Evolutionary conservation across 371 early-diverging fungal genomes (phyloP).

Genomic region (Actinomortierella wolfii): DNA sequence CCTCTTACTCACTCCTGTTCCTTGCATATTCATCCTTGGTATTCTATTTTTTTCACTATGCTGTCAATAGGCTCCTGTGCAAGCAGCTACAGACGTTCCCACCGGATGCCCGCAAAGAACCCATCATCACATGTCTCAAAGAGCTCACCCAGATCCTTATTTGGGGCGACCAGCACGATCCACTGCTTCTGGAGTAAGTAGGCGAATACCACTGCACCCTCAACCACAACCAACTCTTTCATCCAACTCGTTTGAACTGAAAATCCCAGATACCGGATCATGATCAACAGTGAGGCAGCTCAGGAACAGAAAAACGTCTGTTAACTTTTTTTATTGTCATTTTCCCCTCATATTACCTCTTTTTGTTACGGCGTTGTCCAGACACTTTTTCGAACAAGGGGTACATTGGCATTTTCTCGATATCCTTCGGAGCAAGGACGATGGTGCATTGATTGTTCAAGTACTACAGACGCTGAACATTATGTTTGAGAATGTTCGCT

Average conservation of each 20-base stretch:
- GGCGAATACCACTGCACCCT: background rate
- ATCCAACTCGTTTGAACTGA: background rate
- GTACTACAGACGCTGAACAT: slow-evolving; percentile 65
- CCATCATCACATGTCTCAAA: slow-evolving; percentile 36
- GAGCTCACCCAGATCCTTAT: slow-evolving; percentile 60
- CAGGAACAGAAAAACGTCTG: slow-evolving; percentile 4
- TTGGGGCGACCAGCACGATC: slow-evolving; percentile 60
- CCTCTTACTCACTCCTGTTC: background rate
- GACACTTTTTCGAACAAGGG: slow-evolving; percentile 45
- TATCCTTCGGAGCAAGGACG: slow-evolving; percentile 27
- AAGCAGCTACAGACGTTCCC: slow-evolving; percentile 19
- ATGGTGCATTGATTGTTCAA: slow-evolving; percentile 50
- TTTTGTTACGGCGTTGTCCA: slow-evolving; percentile 17
- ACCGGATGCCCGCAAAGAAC: slow-evolving; percentile 36
- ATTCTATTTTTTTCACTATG: background rate
- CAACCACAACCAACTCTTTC: background rate
- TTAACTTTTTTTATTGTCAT: background rate
- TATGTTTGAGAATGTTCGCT: slow-evolving; percentile 59
- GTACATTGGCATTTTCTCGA: slow-evolving; percentile 38
- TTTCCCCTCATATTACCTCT: background rate
- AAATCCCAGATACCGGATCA: background rate
- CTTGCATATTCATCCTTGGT: background rate
- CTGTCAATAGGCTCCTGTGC: slow-evolving; percentile 28
- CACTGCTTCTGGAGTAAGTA: slow-evolving; percentile 50
- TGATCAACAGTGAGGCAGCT: slow-evolving; percentile 18